Conservation (phyloP, 352 stramenopile genomes). For the Phytophthora aleatoria region DNA sequence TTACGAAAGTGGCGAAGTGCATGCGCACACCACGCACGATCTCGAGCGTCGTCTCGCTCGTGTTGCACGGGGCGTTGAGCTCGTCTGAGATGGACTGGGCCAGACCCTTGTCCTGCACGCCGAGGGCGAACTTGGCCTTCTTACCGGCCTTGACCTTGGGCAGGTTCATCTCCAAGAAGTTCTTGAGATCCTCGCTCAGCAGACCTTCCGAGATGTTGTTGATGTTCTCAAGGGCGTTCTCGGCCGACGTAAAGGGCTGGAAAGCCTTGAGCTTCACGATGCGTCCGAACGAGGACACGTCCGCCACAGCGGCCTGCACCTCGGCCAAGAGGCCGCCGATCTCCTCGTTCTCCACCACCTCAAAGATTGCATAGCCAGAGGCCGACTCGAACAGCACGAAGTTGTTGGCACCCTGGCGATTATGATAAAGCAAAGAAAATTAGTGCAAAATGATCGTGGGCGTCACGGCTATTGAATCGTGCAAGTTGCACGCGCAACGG, state of each 20-base stretch:
- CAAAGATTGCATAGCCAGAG: constrained; percentile 98
- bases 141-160: constrained; percentile 95
- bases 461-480: constrained; percentile 3
- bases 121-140: constrained; percentile 90
- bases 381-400: constrained; percentile 98
- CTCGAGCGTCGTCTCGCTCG: constrained; percentile 97
- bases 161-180: constrained; percentile 99
- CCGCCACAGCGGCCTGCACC: constrained; percentile 92
- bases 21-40: constrained; percentile 96
- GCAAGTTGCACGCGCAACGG: constrained; percentile 20
- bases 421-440: constrained; percentile 18
- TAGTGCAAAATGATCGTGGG: constrained; percentile 17
- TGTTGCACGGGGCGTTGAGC: constrained; percentile 94
- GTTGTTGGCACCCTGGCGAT: constrained; percentile 58
- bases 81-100: constrained; percentile 96
- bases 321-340: constrained; percentile 90
- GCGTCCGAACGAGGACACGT: constrained; percentile 95
- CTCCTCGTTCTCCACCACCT: constrained; percentile 98
- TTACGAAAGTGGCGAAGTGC: constrained; percentile 98
- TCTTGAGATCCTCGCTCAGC: constrained; percentile 93
- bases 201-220: constrained; percentile 98
- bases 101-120: constrained; percentile 94
- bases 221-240: constrained; percentile 99
- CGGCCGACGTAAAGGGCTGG: constrained; percentile 98
- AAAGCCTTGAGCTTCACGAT: constrained; percentile 99